Conservation (phyloP, 2,329 filamentous ascomycete species). For the Venturia oleaginea region DNA sequence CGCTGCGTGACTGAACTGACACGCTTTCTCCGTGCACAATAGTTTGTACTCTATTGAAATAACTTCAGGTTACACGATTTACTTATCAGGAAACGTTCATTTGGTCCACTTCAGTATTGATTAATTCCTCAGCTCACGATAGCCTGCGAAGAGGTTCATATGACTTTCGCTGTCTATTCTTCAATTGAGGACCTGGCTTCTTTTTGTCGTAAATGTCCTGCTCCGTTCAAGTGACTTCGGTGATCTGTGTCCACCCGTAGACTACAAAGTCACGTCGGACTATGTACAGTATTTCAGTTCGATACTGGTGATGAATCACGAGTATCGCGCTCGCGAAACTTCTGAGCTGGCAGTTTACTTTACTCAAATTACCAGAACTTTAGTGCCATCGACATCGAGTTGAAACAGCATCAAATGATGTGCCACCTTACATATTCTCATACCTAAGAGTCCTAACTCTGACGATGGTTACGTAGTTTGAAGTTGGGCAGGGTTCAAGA, state of each 20-base stretch:
- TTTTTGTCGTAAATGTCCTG: not conserved
- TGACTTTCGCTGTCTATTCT: not conserved
- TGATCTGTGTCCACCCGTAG: too few species aligned
- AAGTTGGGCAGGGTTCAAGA: too few species aligned
- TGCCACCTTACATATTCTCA: too few species aligned
- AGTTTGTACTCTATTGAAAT: not conserved
- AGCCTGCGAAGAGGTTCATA: not conserved
- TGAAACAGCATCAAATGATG: too few species aligned
- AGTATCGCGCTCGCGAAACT: too few species aligned
- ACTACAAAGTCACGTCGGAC: not conserved
- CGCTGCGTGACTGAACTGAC: not conserved
- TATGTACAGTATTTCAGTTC: too few species aligned
- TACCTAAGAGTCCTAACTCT: too few species aligned
- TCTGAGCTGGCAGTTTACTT: too few species aligned
- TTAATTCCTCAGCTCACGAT: not conserved
- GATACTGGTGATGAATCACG: too few species aligned
- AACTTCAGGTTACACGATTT: not conserved
- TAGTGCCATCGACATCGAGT: too few species aligned
- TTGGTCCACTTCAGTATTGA: not conserved
- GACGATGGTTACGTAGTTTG: too few species aligned
- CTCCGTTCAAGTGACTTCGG: not conserved
- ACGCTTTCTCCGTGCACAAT: not conserved
- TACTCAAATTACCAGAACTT: too few species aligned
- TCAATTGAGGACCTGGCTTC: not conserved
- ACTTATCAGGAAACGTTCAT: not conserved